Evolutionary conservation across 805 yeast species (phyloP), one percentile per base, ranked within the genome.

Genomic region (Jamesozyma gamospora): DNA sequence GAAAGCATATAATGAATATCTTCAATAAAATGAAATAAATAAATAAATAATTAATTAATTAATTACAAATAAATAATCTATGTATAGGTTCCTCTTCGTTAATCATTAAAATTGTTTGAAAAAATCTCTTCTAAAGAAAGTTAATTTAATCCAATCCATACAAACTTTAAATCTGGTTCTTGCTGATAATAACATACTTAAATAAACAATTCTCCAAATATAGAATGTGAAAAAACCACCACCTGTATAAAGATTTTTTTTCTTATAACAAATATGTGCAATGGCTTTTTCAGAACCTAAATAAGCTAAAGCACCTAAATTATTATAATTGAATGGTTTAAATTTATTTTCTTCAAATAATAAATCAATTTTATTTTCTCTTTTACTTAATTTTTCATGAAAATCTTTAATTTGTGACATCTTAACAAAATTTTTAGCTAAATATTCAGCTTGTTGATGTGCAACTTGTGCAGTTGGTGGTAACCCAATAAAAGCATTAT

Each of bases 381-480:
- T 68, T 12, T 50, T 41, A 28, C 51, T 49, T 39, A 70, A 54
- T 31, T 59, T 53, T 53, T 67, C 45, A 47, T 65, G 67, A 55
- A 66, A 62, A 39, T 52, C 54, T 29, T 64, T 61, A 37, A 58
- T 51, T 39, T 63, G 58, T n/a, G 63, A 63, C 60, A 66, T 61
- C 58, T 74, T 81, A 62, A 74, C 76, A 62, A 88, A 82, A 49
- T 75, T 74, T 36, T 71, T 69, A 36, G 86, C 88, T 52, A 88
- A 72, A 65, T 75, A 88, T 42, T 71, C 71, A 53, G 96, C 96
- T 65, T 86, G 82, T 70, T 88, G 96, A 66, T 85, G 80, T 29
- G 96, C 96, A 43, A 87, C 96, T 70, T 88, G 96, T 24, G 96
- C 96, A 42, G 96, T 88, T 52, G 96, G 96, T 15, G 96, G 94